Evolutionary conservation across 495 filamentous ascomycete genomes (phyloP).

Genomic region (Amniculicola lignicola): DNA sequence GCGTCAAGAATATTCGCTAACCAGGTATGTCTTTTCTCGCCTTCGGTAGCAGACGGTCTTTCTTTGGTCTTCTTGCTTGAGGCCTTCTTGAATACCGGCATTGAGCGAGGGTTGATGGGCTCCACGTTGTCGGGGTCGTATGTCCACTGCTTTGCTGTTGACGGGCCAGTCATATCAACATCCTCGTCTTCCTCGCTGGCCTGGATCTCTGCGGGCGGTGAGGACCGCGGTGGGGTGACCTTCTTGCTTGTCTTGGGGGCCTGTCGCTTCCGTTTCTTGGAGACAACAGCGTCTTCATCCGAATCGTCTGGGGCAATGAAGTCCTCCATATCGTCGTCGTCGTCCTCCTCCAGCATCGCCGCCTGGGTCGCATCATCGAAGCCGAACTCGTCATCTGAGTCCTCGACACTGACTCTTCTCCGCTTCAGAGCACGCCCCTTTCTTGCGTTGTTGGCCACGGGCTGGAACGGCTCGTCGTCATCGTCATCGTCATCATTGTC

Average conservation of each 20-base stretch:
- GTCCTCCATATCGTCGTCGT: slow-evolving; percentile 64
- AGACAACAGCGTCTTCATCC: slow-evolving; percentile 65
- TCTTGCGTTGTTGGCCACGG: slow-evolving; percentile 37
- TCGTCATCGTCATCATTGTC: slow-evolving; percentile 63
- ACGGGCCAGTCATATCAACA: slow-evolving; percentile 45
- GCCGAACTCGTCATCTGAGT: slow-evolving; percentile 71
- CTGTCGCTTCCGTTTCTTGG: slow-evolving; percentile 71
- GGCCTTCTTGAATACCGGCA: slow-evolving; percentile 43
- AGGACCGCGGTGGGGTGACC: slow-evolving; percentile 48
- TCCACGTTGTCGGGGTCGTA: slow-evolving; percentile 75
- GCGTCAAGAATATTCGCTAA: slow-evolving; percentile 79
- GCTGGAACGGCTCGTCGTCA: slow-evolving; percentile 51
- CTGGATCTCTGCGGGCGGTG: slow-evolving; percentile 38
- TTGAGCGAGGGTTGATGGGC: slow-evolving; percentile 54
- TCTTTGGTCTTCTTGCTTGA: slow-evolving; percentile 57
- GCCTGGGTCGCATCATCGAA: slow-evolving; percentile 52
- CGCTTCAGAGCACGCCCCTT: slow-evolving; percentile 39
- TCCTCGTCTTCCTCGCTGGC: slow-evolving; percentile 58
- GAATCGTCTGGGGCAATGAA: slow-evolving; percentile 79
- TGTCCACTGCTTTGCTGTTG: slow-evolving; percentile 80
- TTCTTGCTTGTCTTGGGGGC: slow-evolving; percentile 57
- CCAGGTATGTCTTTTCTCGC: slow-evolving; percentile 83
- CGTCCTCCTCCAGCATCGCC: slow-evolving; percentile 59
- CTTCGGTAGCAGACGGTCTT: slow-evolving; percentile 73
- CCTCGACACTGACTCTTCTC: slow-evolving; percentile 43